Evolutionary conservation across 805 yeast species (phyloP).

Genomic region (Pichia gijzeniarum): DNA sequence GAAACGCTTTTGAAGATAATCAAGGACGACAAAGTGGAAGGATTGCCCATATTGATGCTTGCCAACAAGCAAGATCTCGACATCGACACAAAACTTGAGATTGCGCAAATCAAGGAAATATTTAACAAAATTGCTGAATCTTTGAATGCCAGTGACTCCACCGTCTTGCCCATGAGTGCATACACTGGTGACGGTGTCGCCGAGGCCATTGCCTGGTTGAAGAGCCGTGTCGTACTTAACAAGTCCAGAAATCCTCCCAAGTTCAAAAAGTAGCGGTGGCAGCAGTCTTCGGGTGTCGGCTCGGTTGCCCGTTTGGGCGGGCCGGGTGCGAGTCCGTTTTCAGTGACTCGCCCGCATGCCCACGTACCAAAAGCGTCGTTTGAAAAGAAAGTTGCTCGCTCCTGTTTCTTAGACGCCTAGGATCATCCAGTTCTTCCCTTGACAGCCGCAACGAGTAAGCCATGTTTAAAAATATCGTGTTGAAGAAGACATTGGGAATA

Average conservation of each 20-base stretch:
- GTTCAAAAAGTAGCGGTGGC: conserved; percentile 3
- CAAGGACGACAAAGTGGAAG: conserved; percentile 54
- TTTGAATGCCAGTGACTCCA: conserved; percentile 82
- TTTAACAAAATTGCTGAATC: conserved; percentile 77
- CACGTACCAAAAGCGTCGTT: no score
- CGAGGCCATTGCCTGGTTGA: conserved; percentile 88
- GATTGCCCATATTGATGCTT: conserved; percentile 87
- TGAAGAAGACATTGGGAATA: background rate
- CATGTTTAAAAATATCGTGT: background rate
- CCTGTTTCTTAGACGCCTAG: no score
- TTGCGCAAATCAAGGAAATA: conserved; percentile 74
- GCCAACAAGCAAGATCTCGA: conserved; percentile 90
- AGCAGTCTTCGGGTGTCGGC: no score
- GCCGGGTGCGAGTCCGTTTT: no score
- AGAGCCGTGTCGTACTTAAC: conserved; percentile 62
- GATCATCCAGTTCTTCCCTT: no score
- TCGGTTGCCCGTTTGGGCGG: background rate
- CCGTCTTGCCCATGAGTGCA: conserved; percentile 87
- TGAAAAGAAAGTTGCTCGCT: no score
- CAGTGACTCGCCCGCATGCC: no score
- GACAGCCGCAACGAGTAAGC: background rate
- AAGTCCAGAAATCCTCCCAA: conserved; percentile 34
- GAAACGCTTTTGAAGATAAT: conserved; percentile 55
- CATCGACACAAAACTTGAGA: conserved; percentile 51
- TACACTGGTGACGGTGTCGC: conserved; percentile 74